Conservation (phyloP, 2,329 filamentous ascomycete species). For the Aspergillus unguis region DNA sequence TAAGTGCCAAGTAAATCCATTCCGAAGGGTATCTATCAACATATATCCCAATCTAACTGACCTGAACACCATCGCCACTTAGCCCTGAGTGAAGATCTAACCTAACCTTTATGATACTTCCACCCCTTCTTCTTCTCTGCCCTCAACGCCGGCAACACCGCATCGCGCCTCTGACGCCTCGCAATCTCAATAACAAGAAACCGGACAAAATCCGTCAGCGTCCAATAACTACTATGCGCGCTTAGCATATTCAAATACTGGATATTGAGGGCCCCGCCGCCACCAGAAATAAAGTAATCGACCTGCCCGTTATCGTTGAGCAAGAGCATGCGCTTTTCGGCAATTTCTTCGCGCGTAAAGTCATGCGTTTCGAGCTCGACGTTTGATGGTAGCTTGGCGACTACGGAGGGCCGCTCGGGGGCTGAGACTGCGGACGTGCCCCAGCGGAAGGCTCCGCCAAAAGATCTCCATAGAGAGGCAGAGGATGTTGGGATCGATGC, state of each 20-base stretch:
- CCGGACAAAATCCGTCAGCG: constrained; percentile 78
- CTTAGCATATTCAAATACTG: constrained; percentile 97
- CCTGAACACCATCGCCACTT: background rate
- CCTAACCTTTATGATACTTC: constrained; percentile 44
- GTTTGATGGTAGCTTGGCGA: constrained; percentile 60
- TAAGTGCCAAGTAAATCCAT: background rate
- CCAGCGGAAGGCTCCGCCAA: constrained; percentile 61
- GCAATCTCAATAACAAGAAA: constrained; percentile 88
- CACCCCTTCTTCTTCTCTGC: constrained; percentile 51
- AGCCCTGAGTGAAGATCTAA: background rate
- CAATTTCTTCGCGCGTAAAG: constrained; percentile 86
- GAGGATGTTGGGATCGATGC: constrained; percentile 75
- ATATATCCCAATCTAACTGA: background rate
- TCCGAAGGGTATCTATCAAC: background rate
- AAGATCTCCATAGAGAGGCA: constrained; percentile 61
- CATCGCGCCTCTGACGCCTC: constrained; percentile 63
- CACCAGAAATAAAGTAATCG: constrained; percentile 81
- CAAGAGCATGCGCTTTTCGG: constrained; percentile 79
- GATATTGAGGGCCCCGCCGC: constrained; percentile 83
- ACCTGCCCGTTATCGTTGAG: constrained; percentile 97
- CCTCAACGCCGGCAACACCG: constrained; percentile 52
- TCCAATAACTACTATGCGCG: constrained; percentile 94
- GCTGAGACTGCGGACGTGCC: constrained; percentile 67
- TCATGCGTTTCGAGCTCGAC: constrained; percentile 96
- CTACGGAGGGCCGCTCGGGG: constrained; percentile 56